Base-by-base conservation (phyloP, 1,139 yeast species). In the Blastobotrys illinoisensis region DNA sequence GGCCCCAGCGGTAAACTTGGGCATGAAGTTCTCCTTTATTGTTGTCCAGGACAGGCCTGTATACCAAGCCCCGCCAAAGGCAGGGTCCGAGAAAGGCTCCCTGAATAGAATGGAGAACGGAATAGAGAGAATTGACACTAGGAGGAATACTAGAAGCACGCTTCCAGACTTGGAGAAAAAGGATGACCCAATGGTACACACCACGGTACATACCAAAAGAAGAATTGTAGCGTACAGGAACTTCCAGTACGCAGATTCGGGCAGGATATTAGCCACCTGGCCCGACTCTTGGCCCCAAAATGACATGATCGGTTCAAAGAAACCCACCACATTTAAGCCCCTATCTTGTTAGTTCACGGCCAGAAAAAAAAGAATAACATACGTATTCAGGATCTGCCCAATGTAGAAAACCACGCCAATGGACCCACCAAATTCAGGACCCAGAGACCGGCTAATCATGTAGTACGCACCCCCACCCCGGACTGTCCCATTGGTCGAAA, bases 351-450 rank as follows among this genome's bases (percentile, higher is more conserved):
- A 46, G 43, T 21, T 4, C 23, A 2, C 9, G 5, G 16, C n/a
- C 24, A 19, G 7, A 16, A 40, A 16, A 66, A 62, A 24, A 74
- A 65, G 47, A 70, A 74, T 6, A 77, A 71, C 40, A 57, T 49
- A 61, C 53, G 88, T 78, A 65, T 86, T 86, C 56, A 86, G 72
- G 16, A 86, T 85, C 70, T 86, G 95, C 1, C 95, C 95, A 53
- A 86, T 75, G 64, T 81, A 87, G 67, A 86, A 86, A 26, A 86
- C 86, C 19, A 86, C 77, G 1, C 95, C 95, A 54, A 86, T 86
- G n/a, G 88, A 82, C 4, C 93, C 95, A 7, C 95, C 95, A 67
- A 86, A 86, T 63, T 86, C 95, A 5, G 91, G 91, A 0, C 95
- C 95, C 56, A 86, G 73, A 16, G 88, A 82, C 56, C 95, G 72